These are phyloP conservation scores for Cyathus striatus DNA, from an alignment of 768 basidiomycete genomes.

Conservation along the genomic window DNA sequence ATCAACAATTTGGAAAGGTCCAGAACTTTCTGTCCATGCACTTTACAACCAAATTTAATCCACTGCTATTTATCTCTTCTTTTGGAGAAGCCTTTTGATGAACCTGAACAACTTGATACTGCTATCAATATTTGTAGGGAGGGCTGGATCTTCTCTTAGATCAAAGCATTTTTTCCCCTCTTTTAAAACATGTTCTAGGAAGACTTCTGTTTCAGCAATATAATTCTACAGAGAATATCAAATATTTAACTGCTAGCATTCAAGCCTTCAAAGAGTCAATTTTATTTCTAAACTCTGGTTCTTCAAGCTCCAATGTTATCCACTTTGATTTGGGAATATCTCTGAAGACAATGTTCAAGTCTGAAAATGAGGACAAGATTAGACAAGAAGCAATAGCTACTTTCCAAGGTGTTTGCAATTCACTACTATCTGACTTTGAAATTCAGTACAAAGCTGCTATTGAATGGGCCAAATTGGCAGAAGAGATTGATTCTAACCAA, in stretches of 20 bases:
- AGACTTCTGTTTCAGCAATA: background rate
- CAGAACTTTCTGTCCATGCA: background rate
- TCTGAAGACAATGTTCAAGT: background rate
- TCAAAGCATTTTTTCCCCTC: background rate
- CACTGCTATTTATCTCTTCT: too few species aligned
- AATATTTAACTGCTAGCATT: background rate
- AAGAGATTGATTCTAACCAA: slow-evolving; percentile 1
- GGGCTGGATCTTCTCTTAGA: background rate
- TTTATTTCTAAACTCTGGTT: background rate
- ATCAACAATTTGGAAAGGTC: background rate
- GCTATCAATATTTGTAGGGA: background rate
- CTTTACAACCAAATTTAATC: background rate
- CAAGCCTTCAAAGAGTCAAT: background rate
- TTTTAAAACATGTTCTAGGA: background rate
- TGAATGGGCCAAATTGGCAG: background rate
- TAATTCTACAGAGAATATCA: background rate
- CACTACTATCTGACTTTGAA: background rate
- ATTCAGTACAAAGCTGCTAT: background rate
- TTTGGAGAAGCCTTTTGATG: too few species aligned
- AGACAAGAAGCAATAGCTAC: background rate
- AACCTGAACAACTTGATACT: too few species aligned
- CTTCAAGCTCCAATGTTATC: background rate
- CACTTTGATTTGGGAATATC: background rate
- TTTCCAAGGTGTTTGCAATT: background rate
- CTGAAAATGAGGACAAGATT: background rate